Conservation (phyloP, 441 rosid species). For the Populus hybrid region DNA sequence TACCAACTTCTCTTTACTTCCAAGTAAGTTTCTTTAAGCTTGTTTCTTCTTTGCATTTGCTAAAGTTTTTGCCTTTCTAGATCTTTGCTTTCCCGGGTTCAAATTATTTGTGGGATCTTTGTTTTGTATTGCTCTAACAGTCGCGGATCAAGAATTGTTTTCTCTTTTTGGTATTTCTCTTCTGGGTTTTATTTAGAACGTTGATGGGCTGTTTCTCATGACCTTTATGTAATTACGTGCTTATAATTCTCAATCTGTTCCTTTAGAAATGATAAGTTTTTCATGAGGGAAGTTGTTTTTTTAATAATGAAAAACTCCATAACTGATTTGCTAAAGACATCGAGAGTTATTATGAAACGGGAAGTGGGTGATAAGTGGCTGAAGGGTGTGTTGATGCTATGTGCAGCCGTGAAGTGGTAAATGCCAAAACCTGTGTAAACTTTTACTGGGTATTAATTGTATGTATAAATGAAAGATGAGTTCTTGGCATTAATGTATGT, state of each 20-base stretch:
- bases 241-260: background rate
- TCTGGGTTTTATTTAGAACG: background rate
- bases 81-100: constrained; percentile 30
- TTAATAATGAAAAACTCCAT: background rate
- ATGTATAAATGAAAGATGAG: background rate
- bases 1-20: constrained; percentile 4
- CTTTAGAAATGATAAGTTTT: background rate
- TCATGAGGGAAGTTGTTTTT: background rate
- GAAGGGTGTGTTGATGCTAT: background rate
- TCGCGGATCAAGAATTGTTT: constrained; percentile 35
- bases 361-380: constrained; percentile 1
- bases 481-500: constrained; percentile 8
- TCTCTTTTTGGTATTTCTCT: background rate
- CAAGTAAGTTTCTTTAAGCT: constrained; percentile 4
- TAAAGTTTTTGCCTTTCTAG: constrained; percentile 21
- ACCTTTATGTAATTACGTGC: constrained; percentile 3
- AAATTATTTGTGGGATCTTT: constrained; percentile 15
- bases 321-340: background rate
- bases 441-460: constrained; percentile 16
- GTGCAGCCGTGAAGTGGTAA: background rate
- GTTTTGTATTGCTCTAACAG: constrained; percentile 16
- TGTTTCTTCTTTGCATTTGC: constrained; percentile 23
- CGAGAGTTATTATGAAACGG: background rate
- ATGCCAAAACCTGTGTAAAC: constrained; percentile 3
- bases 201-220: background rate